Evolutionary conservation across 768 basidiomycete species (phyloP).

Genomic region (Lactarius sp.): DNA sequence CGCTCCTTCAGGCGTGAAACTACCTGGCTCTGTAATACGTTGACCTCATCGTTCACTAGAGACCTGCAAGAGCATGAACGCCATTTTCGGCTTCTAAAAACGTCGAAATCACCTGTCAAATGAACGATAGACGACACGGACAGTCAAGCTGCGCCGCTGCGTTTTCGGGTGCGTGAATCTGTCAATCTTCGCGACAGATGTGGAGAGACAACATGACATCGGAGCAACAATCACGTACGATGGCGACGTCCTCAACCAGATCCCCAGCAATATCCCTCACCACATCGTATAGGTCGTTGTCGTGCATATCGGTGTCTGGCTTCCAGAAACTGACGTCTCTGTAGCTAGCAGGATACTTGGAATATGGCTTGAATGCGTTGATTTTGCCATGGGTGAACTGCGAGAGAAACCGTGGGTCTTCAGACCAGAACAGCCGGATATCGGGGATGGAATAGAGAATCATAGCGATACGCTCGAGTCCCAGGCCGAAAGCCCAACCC

Average conservation of each 20-base stretch:
- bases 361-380: constrained; percentile 83
- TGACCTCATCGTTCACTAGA: constrained; percentile 84
- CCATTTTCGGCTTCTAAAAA: background rate
- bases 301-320: constrained; percentile 58
- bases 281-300: constrained; percentile 96
- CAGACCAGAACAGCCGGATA: constrained; percentile 96
- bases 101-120: constrained; percentile 76
- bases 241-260: constrained; percentile 82
- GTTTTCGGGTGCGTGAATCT: constrained; percentile 88
- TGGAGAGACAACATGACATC: background rate
- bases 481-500: constrained; percentile 98
- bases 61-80: constrained; percentile 46
- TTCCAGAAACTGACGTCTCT: constrained; percentile 97
- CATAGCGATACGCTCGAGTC: constrained; percentile 97
- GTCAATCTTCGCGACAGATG: constrained; percentile 64
- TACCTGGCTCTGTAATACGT: constrained; percentile 66
- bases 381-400: constrained; percentile 82
- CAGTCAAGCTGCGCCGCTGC: constrained; percentile 71
- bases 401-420: constrained; percentile 76
- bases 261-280: constrained; percentile 92
- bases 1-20: constrained; percentile 49
- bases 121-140: constrained; percentile 89
- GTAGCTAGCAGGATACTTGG: constrained; percentile 87
- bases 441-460: constrained; percentile 95
- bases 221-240: constrained; percentile 44